Conservation (phyloP, 1,139 yeast genomes). For the Geotrichum macrosporum region DNA sequence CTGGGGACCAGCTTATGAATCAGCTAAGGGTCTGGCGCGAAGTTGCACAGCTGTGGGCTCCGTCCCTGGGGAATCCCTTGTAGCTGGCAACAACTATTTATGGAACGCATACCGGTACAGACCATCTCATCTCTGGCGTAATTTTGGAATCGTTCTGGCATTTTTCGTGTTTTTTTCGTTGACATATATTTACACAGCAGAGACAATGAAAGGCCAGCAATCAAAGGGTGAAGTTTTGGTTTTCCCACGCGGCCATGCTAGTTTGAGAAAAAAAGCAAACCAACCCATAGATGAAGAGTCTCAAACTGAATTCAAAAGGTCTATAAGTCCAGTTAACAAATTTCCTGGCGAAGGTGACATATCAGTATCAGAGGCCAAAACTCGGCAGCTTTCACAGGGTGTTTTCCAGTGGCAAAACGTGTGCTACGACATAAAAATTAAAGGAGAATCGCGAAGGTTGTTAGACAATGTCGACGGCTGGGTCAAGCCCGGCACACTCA, state of each 20-base stretch:
- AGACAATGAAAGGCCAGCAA: conserved; percentile 39
- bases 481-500: conserved; percentile 56
- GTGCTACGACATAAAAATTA: conserved; percentile 46
- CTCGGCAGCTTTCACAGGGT: conserved; percentile 44
- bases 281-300: no score
- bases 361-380: conserved; percentile 43
- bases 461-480: conserved; percentile 57
- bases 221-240: no score
- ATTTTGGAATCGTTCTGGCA: conserved; percentile 39
- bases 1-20: conserved; percentile 40
- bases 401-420: conserved; percentile 48
- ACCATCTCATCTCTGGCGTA: conserved; percentile 39
- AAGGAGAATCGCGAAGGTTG: conserved; percentile 44
- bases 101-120: conserved; percentile 37
- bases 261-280: no score
- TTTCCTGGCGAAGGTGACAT: conserved; percentile 45
- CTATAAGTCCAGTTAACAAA: no score
- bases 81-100: conserved; percentile 44
- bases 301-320: no score
- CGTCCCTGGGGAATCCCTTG: conserved; percentile 40
- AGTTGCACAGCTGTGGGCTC: conserved; percentile 45
- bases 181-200: conserved; percentile 37
- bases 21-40: conserved; percentile 36
- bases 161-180: conserved; percentile 37
- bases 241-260: conserved; percentile 39